Percentiles rank a stretch among this genome's conserved stretches.
Evolutionary conservation across 345 rosid species (phyloP).

Genomic region (Pseudoturritis turrita): DNA sequence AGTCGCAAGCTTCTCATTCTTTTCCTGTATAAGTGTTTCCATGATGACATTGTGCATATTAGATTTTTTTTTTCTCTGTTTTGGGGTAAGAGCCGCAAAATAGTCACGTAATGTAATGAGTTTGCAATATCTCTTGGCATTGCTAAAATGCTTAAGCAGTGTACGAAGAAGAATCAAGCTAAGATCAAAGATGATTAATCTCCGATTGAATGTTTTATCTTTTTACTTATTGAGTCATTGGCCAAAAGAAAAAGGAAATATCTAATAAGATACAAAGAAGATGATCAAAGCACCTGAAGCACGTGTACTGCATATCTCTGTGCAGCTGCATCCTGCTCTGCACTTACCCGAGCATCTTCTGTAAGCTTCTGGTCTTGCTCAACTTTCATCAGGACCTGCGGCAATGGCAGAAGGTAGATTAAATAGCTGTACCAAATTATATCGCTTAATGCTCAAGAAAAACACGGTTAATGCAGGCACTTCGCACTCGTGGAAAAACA

Average conservation of each 20-base stretch:
- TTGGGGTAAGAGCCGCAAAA: not conserved
- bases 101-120: not conserved
- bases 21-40: constrained; percentile 53
- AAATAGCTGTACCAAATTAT: not conserved
- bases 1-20: constrained; percentile 69
- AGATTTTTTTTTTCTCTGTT: not conserved
- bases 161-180: not conserved
- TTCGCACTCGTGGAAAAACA: not conserved
- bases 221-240: not conserved
- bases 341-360: constrained; percentile 77
- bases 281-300: constrained; percentile 57
- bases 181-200: not conserved
- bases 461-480: not conserved
- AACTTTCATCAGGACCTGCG: constrained; percentile 75
- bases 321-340: constrained; percentile 78
- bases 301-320: constrained; percentile 54
- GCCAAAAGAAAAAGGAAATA: not conserved
- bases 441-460: not conserved
- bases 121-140: too few relatives aligned
- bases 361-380: constrained; percentile 87
- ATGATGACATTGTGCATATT: not conserved
- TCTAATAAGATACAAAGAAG: not conserved
- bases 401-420: not conserved
- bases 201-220: not conserved
- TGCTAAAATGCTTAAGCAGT: too few relatives aligned